A percentile compares a stretch with the other conserved stretches of the same genome.
These are phyloP conservation scores for Talaromyces rugulosus DNA, from an alignment of 2,329 filamentous ascomycete genomes.

Conservation along the genomic window DNA sequence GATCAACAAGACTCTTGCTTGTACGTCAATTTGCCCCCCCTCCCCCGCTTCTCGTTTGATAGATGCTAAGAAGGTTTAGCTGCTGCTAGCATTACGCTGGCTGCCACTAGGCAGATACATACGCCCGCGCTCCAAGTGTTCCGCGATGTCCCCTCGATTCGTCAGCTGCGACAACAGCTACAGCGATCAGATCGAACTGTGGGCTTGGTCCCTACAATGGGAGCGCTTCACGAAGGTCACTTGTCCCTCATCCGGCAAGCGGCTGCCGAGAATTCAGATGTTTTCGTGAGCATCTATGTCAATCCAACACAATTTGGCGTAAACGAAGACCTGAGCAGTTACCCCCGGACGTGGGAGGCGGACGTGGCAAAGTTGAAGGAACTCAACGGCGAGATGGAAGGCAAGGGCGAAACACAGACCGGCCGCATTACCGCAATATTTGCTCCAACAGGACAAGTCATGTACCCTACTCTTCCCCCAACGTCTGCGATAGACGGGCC, in stretches of 20 bases:
- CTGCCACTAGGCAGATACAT: slow-evolving; percentile 2
- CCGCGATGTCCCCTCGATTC: slow-evolving; percentile 68
- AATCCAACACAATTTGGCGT: slow-evolving; percentile 96
- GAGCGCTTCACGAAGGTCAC: slow-evolving; percentile 90
- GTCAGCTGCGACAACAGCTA: slow-evolving; percentile 64
- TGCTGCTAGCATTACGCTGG: background rate
- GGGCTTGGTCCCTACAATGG: slow-evolving; percentile 94
- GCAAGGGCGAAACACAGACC: background rate
- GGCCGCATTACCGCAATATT: slow-evolving; percentile 80
- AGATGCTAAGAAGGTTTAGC: background rate
- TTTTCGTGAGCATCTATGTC: slow-evolving; percentile 89
- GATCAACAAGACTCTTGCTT: background rate
- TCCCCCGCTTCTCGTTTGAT: background rate
- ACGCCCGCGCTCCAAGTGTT: slow-evolving; percentile 53
- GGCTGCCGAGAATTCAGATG: slow-evolving; percentile 75
- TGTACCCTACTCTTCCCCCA: slow-evolving; percentile 83
- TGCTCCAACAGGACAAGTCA: slow-evolving; percentile 72
- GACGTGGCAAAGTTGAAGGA: slow-evolving; percentile 65
- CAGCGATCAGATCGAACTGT: slow-evolving; percentile 66
- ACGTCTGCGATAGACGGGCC: slow-evolving; percentile 67
- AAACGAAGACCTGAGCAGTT: slow-evolving; percentile 80
- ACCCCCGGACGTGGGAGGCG: slow-evolving; percentile 82
- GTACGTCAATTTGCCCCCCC: background rate
- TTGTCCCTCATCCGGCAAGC: slow-evolving; percentile 79
- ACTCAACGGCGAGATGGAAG: slow-evolving; percentile 66